Evolutionary conservation across 1,139 yeast genomes (phyloP).

Genomic region (Spencermartinsiella ligniputridi): DNA sequence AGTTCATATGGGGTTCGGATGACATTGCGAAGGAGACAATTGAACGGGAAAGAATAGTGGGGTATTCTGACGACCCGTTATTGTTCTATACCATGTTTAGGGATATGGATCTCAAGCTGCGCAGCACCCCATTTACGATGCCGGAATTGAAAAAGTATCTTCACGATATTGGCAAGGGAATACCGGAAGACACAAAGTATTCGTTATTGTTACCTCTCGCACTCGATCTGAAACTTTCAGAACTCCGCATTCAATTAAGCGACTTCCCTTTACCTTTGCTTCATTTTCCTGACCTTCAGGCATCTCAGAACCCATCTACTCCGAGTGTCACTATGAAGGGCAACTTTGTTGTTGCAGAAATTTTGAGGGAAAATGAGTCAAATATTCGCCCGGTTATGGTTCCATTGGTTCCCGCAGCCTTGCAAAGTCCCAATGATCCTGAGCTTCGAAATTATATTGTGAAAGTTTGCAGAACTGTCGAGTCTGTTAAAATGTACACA

Average conservation of each 20-base stretch:
- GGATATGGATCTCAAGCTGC: conserved; percentile 50
- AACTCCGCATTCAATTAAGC: conserved; percentile 51
- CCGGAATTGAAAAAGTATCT: conserved; percentile 56
- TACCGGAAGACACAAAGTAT: conserved; percentile 65
- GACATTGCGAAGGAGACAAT: conserved; percentile 42
- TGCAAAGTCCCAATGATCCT: conserved; percentile 34
- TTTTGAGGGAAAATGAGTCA: conserved; percentile 40
- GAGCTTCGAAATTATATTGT: conserved; percentile 46
- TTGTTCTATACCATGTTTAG: conserved; percentile 55
- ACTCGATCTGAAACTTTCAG: conserved; percentile 46
- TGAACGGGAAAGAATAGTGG: conserved; percentile 50
- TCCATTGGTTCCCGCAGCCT: conserved; percentile 49
- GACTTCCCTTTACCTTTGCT: conserved; percentile 65
- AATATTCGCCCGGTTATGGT: conserved; percentile 59
- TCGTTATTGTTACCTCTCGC: conserved; percentile 65
- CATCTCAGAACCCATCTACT: conserved; percentile 34
- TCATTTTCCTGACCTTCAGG: conserved; percentile 38
- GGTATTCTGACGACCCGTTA: conserved; percentile 59
- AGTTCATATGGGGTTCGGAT: conserved; percentile 47
- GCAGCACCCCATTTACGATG: conserved; percentile 52
- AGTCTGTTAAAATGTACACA: conserved; percentile 70
- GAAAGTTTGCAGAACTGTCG: conserved; percentile 68
- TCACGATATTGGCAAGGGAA: conserved; percentile 73
- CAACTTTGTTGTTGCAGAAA: conserved; percentile 55
- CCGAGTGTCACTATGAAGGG: conserved; percentile 40